phyloP scores from a whole-genome alignment of 75 land plant species.

The Selaginella moellendorffii region DNA sequence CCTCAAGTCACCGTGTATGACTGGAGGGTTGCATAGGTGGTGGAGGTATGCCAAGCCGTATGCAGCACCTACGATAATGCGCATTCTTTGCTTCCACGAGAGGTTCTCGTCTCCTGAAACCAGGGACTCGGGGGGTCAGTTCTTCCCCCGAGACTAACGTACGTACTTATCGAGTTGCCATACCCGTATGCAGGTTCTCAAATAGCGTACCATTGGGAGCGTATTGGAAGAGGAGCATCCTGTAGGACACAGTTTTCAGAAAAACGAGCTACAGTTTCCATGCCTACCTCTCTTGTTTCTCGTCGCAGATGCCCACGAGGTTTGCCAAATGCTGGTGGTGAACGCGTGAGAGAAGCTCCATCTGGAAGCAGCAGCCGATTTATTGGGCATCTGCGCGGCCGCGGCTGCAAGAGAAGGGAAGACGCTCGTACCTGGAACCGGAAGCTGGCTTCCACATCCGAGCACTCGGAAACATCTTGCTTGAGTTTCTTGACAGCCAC shows the following conservation, averaged over 20 bases:
- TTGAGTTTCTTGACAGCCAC: constrained; percentile 21
- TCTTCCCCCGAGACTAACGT: neutral
- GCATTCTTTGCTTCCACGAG: constrained; percentile 27
- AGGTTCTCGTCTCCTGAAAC: constrained; percentile 17
- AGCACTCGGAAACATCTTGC: constrained; percentile 8
- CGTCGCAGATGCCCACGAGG: constrained; percentile 17
- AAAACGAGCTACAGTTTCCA: neutral
- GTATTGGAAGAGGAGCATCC: constrained; percentile 26
- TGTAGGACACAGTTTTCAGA: constrained; percentile 10
- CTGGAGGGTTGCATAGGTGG: constrained; percentile 27
- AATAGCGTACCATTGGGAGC: constrained; percentile 25
- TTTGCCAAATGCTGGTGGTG: neutral
- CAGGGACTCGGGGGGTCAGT: too few species aligned
- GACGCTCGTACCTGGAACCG: constrained; percentile 11
- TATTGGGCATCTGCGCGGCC: neutral
- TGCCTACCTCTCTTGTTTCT: constrained; percentile 14
- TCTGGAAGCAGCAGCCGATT: neutral
- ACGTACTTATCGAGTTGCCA: neutral
- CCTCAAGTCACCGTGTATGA: constrained; percentile 22
- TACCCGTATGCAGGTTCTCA: constrained; percentile 19
- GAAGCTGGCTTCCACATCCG: constrained; percentile 19
- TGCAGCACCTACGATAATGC: constrained; percentile 21
- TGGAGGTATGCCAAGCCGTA: constrained; percentile 26
- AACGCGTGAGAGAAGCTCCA: constrained; percentile 13
- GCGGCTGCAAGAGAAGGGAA: neutral